Evolutionary conservation across 805 yeast species (phyloP).

Genomic region (Kluyveromyces aestuarii): DNA sequence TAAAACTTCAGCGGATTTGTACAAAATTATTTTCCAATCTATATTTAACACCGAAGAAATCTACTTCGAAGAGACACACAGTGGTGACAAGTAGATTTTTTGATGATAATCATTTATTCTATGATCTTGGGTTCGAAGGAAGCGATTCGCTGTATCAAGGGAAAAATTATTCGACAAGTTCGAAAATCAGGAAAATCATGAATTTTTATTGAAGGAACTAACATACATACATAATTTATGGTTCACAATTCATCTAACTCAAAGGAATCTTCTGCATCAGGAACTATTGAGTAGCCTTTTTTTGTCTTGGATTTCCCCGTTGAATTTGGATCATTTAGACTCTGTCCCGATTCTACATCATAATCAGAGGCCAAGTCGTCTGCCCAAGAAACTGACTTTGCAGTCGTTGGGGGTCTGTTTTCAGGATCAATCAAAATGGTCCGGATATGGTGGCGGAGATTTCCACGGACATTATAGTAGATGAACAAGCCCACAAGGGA

Average conservation of each 20-base stretch:
- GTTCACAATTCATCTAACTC: slow-evolving; percentile 15
- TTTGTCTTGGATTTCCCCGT: slow-evolving; percentile 7
- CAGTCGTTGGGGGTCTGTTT: slow-evolving; percentile 11
- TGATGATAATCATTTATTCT: background rate
- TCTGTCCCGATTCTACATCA: background rate
- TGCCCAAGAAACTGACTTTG: slow-evolving; percentile 33
- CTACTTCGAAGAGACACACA: background rate
- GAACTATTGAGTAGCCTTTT: slow-evolving; percentile 14
- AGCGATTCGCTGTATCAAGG: background rate
- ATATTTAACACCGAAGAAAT: background rate
- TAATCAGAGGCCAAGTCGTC: slow-evolving; percentile 19
- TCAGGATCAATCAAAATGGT: slow-evolving; percentile 15
- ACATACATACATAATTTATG: background rate
- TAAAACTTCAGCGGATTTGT: background rate
- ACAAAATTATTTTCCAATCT: background rate
- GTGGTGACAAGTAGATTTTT: background rate
- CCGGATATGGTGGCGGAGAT: slow-evolving; percentile 10
- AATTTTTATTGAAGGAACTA: background rate
- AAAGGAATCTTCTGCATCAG: slow-evolving; percentile 17
- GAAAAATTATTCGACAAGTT: too few species aligned
- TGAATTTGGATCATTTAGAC: slow-evolving; percentile 1
- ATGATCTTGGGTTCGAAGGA: background rate
- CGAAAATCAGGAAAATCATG: background rate
- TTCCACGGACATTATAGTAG: slow-evolving; percentile 9
- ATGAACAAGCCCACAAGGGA: slow-evolving; percentile 6